Evolutionary conservation across 768 basidiomycete species (phyloP).

Genomic region (Naganishia randhawae): DNA sequence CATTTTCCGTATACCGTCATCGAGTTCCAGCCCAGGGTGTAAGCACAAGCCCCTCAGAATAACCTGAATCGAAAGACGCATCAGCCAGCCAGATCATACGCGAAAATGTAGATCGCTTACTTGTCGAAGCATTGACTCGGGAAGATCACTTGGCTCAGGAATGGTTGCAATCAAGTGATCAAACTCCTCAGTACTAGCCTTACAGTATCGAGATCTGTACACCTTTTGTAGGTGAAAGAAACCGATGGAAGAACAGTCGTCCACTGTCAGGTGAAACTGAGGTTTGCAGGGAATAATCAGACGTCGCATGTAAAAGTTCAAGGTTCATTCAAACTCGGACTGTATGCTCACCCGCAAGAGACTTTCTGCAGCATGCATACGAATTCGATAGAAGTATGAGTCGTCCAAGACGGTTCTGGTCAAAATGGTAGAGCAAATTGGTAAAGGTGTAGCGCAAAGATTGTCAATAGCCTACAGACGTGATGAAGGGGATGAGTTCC

Average conservation of each 20-base stretch:
- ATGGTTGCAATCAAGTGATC: conserved; percentile 54
- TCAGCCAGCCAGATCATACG: neutral
- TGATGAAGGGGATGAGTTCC: conserved; percentile 19
- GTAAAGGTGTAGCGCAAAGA: conserved; percentile 55
- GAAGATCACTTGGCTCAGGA: neutral
- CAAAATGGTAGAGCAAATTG: conserved; percentile 61
- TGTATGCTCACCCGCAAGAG: conserved; percentile 65
- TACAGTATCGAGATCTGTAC: conserved; percentile 73
- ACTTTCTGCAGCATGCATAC: conserved; percentile 86
- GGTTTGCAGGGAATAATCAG: neutral
- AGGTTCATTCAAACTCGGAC: neutral
- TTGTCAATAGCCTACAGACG: conserved; percentile 80
- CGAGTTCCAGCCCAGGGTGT: neutral
- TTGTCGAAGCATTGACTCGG: conserved; percentile 12
- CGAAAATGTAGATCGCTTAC: neutral
- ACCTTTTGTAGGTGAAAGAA: conserved; percentile 94
- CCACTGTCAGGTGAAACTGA: conserved; percentile 75
- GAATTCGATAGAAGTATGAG: conserved; percentile 92
- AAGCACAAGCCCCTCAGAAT: conserved; percentile 1
- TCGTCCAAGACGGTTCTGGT: conserved; percentile 90
- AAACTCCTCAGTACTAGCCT: conserved; percentile 61
- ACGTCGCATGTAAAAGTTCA: neutral
- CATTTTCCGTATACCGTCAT: conserved; percentile 8
- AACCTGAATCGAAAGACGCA: neutral
- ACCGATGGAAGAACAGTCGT: conserved; percentile 70